phyloP scores from a whole-genome alignment of 2,329 filamentous ascomycete species.

The Aureobasidium sp. region DNA sequence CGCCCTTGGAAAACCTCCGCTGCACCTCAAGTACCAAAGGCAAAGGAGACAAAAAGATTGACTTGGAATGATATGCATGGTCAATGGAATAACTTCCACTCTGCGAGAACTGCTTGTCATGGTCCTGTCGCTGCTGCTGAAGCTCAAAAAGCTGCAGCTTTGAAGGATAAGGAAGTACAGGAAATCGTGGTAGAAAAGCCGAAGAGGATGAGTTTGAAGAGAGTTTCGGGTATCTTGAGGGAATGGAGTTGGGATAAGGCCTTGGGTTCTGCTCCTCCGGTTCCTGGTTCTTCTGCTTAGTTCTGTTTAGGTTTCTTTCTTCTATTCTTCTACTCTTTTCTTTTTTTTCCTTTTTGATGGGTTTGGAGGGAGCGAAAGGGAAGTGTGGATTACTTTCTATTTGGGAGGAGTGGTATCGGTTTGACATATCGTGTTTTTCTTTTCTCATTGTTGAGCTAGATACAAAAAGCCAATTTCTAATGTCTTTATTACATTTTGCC shows the following conservation, averaged over 20 bases:
- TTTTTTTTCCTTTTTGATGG: neutral
- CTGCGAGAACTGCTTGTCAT: neutral
- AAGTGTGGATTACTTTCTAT: neutral
- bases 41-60: neutral
- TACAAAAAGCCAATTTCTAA: too few species aligned
- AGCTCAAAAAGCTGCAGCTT: too few species aligned
- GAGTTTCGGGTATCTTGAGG: neutral
- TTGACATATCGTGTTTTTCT: too few species aligned
- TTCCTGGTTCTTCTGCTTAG: too few species aligned
- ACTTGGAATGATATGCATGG: constrained; percentile 1
- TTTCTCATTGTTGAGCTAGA: too few species aligned
- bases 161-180: too few species aligned
- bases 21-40: neutral
- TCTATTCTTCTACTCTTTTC: neutral
- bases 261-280: neutral
- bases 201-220: neutral
- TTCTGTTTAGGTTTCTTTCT: too few species aligned
- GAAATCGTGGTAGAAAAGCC: neutral
- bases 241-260: neutral
- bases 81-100: neutral
- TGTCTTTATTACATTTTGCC: too few species aligned
- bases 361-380: neutral
- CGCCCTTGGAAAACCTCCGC: neutral
- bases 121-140: neutral
- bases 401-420: too few species aligned